These are phyloP conservation scores for Vigna mungo DNA, from an alignment of 306 rosid species.

Conservation along the genomic window DNA sequence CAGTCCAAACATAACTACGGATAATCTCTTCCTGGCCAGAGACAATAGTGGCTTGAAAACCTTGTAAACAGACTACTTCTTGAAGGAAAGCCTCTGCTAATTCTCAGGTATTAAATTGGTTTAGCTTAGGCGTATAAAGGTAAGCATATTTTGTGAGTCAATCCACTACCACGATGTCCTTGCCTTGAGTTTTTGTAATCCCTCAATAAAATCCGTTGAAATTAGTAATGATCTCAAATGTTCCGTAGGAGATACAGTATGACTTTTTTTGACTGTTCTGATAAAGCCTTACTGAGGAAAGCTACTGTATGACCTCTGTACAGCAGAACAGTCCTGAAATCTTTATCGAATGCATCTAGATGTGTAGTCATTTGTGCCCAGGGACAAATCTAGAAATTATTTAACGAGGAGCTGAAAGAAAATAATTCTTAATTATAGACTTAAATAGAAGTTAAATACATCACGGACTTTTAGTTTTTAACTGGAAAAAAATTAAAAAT, in stretches of 20 bases:
- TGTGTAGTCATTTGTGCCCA: not conserved
- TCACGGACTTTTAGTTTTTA: not conserved
- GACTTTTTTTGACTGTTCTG: not conserved
- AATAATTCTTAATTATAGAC: not conserved
- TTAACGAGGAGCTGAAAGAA: not conserved
- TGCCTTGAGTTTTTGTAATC: not conserved
- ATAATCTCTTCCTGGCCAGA: not conserved
- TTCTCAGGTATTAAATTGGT: not conserved
- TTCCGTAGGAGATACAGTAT: not conserved
- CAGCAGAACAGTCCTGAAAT: not conserved
- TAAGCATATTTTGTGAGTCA: not conserved
- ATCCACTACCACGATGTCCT: slow-evolving; percentile 1
- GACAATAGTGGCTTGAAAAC: not conserved
- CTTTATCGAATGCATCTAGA: not conserved
- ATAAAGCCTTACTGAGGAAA: not conserved
- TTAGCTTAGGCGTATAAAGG: not conserved
- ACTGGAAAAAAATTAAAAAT: not conserved
- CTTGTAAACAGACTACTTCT: not conserved
- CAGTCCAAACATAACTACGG: not conserved
- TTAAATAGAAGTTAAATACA: not conserved
- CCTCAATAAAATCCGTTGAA: not conserved
- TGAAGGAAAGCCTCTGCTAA: not conserved
- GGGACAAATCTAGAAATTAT: not conserved
- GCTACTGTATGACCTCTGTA: not conserved
- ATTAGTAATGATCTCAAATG: not conserved